Base-by-base conservation (phyloP, 768 basidiomycete species). In the Phaeotremella skinneri region DNA sequence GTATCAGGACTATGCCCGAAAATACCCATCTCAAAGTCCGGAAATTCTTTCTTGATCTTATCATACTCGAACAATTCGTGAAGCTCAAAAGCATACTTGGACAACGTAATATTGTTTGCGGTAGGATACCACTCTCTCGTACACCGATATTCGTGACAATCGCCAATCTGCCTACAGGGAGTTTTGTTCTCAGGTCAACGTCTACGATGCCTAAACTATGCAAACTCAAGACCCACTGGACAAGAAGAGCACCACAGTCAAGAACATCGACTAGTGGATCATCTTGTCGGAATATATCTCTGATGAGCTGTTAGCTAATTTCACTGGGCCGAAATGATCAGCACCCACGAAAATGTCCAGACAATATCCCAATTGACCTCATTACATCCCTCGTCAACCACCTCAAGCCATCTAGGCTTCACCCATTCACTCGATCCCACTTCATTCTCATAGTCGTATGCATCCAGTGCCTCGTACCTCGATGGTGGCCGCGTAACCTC, bases 81-180 rank as follows among this genome's bases (percentile, higher is more conserved):
- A 49, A 75, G 67, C 58, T 76, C 75, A 52, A 75, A 75, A 7
- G 72, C 75, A 60, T 76, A 76, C 51, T 76, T 76, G 2, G 74
- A 70, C 26, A 76, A 59, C 17, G 75, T 76, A 59, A 76, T 75
- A 48, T 76, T 76, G 55, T 70, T 69, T 20, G 67, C 63, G 11
- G 65, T 57, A 23, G 72, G 73, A 55, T 75, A 75, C 72, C 74
- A 72, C 56, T 75, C 72, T 34, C 67, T 64, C 23, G 68, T 32
- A 51, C 74, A 72, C n/a, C 64, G 60, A 1, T 63, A 42, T 16
- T 60, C 60, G 51, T 76, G 75, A 41, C 75, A 76, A 50, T 76
- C 75, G 29, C 75, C 75, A 3, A 74, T 51, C 64, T 76, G 75
- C 47, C 70, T 72, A 53, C 9, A 34, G 31, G 57, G 43, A 56